Conservation (phyloP, 2,329 filamentous ascomycete species). For the Botrytis medusae region DNA sequence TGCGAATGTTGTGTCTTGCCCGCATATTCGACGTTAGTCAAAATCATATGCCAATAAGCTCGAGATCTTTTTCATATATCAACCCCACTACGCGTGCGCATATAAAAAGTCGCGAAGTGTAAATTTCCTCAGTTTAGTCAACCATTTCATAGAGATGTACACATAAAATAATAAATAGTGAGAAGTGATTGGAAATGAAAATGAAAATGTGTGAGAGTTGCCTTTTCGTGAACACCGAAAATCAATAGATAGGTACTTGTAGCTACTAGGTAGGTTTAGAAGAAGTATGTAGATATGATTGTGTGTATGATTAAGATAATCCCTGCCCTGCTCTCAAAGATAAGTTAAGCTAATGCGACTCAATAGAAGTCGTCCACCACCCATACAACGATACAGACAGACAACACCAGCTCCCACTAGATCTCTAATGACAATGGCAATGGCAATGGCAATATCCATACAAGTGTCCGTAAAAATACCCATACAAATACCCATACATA, state of each 20-base stretch:
- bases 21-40: background rate
- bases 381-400: background rate
- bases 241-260: background rate
- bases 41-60: background rate
- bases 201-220: background rate
- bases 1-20: slow-evolving; percentile 1
- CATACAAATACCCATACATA: background rate
- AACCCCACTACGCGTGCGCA: background rate
- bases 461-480: background rate
- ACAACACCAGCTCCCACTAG: background rate
- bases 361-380: background rate
- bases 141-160: background rate
- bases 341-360: background rate
- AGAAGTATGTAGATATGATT: background rate
- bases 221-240: background rate
- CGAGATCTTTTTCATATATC: background rate
- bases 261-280: background rate
- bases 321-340: background rate
- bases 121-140: background rate
- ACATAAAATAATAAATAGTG: background rate
- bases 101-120: background rate
- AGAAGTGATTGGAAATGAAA: background rate
- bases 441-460: background rate
- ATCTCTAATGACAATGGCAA: background rate
- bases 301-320: background rate